phyloP scores from a whole-genome alignment of 768 basidiomycete species.

The Boletus subcaerulescens region DNA sequence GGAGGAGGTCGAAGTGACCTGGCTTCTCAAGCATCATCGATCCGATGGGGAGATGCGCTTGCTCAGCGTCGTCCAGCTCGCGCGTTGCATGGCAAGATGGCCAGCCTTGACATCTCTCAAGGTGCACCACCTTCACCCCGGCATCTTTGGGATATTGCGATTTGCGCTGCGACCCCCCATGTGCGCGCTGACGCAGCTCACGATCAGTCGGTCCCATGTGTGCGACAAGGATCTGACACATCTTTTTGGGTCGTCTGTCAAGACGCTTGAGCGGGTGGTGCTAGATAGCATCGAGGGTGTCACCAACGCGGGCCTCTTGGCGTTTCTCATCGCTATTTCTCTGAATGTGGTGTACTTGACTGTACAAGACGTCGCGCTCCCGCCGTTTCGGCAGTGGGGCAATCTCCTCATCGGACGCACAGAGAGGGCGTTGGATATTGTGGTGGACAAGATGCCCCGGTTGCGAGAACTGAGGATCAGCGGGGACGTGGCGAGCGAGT shows the following conservation, averaged over 20 bases:
- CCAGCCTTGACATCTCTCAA: slow-evolving; percentile 11
- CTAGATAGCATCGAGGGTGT: slow-evolving; percentile 16
- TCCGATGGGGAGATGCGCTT: not conserved
- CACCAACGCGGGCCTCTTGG: slow-evolving; percentile 16
- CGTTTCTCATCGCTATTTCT: slow-evolving; percentile 13
- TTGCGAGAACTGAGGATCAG: slow-evolving; percentile 16
- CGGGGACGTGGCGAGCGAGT: slow-evolving; percentile 24
- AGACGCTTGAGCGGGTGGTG: slow-evolving; percentile 18
- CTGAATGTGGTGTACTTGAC: slow-evolving; percentile 12
- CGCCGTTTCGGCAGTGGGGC: slow-evolving; percentile 15
- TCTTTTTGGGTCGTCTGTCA: slow-evolving; percentile 9
- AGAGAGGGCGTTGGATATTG: slow-evolving; percentile 19
- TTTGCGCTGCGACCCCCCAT: slow-evolving; percentile 11
- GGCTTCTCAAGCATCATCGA: not conserved
- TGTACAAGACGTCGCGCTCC: slow-evolving; percentile 19
- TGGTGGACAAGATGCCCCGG: slow-evolving; percentile 18
- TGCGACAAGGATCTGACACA: slow-evolving; percentile 18
- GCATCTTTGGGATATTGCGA: slow-evolving; percentile 9
- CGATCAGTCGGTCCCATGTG: slow-evolving; percentile 12
- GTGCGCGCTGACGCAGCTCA: slow-evolving; percentile 19
- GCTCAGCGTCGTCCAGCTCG: slow-evolving; percentile 16
- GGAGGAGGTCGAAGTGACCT: not conserved
- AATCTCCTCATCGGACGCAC: slow-evolving; percentile 16
- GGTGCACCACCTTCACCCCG: slow-evolving; percentile 16
- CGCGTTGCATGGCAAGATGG: slow-evolving; percentile 18